Conservation (phyloP, 1,139 yeast species). For the Sugiyamaella grinbergsii region DNA sequence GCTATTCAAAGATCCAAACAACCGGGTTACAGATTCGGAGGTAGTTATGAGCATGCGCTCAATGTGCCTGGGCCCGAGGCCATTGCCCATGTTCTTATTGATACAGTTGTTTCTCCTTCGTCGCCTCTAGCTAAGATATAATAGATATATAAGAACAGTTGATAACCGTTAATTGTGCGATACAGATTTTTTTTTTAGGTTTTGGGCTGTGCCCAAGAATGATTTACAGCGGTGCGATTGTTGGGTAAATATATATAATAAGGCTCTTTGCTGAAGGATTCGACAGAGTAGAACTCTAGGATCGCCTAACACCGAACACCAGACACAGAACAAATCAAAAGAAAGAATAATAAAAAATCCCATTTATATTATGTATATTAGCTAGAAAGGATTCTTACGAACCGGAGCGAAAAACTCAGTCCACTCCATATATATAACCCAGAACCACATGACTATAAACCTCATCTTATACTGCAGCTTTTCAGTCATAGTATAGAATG, state of each 20-base stretch:
- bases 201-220: no score
- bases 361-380: constrained; percentile 1
- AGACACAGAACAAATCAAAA: no score
- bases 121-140: constrained; percentile 22
- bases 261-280: no score
- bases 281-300: no score
- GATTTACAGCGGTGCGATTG: no score
- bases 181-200: no score
- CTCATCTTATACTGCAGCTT: constrained; percentile 3
- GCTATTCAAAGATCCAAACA: constrained; percentile 48
- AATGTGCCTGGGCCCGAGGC: constrained; percentile 53
- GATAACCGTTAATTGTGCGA: no score
- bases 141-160: background rate
- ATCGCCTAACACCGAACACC: no score
- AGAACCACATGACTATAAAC: constrained; percentile 16
- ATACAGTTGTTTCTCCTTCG: constrained; percentile 38
- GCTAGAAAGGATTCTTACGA: constrained; percentile 13
- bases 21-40: constrained; percentile 21
- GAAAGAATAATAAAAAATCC: constrained; percentile 1
- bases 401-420: constrained; percentile 13
- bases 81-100: constrained; percentile 51
- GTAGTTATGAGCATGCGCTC: constrained; percentile 34
- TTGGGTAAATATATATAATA: no score
- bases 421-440: constrained; percentile 11
- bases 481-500: constrained; percentile 14